Base-by-base conservation (phyloP, 2,329 filamentous ascomycete genomes). In the Aspergillus viridinutans region DNA sequence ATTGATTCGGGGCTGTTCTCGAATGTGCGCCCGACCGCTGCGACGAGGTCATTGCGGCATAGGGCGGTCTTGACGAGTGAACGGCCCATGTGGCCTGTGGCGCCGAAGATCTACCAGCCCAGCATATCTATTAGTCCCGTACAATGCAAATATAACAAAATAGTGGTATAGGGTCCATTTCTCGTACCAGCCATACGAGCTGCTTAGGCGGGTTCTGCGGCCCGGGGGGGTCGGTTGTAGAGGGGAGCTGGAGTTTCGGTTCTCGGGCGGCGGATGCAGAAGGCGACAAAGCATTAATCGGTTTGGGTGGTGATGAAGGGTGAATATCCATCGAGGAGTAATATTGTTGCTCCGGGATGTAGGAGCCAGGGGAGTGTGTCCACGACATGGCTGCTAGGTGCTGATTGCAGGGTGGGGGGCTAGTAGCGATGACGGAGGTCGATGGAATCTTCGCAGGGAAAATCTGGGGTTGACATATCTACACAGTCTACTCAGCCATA, bases 41-140 rank as follows among this genome's bases (percentile, higher is more conserved):
- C 87, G 56, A 97, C 93, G 52, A 87, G 82, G 71, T 99, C 94
- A 64, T 89, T 88, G 65, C 91, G 89, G 17, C 85, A 81, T 23
- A 97, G 81, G 17, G 90, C 91, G 54, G 84, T 86, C 68, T 94
- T 93, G 58, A 93, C 90, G 21, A 97, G 84, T 7, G 90, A 95
- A 53, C 91, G 88, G 58, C 94, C 94, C 82, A 97, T 96, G 69
- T 99, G 94, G 55, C 94, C 94, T n/a, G 92, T 97, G 50, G 91
- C 92, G 50, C 94, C 94, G 74, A 97, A 99, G 54, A 97, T 81
- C 90, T 92, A 43, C 40, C 23, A 29, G 52, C 14, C 5, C 49
- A 61, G 61, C 57, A 23, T 9, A 47, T 47, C 21, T 23, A 21
- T 14, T 9, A 23, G 12, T 25, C 3, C 6, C 17, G 17, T 47